These are phyloP conservation scores for Penicillium sp. DNA, from an alignment of 2,329 filamentous ascomycete genomes.

Conservation along the genomic window DNA sequence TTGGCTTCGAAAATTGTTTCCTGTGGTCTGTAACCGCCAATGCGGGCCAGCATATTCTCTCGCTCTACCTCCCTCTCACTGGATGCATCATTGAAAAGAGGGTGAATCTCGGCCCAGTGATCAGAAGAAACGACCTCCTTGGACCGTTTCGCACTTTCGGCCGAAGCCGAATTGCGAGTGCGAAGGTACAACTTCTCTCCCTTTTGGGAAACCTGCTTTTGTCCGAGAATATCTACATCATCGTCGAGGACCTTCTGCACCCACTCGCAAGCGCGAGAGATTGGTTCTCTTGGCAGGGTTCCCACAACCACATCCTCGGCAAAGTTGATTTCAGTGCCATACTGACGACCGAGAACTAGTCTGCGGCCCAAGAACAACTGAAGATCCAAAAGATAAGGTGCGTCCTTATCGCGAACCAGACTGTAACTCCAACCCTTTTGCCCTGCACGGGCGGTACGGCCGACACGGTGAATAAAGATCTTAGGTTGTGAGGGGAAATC, in stretches of 20 bases:
- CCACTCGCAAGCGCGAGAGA: constrained; percentile 79
- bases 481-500: constrained; percentile 97
- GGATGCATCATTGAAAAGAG: constrained; percentile 70
- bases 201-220: constrained; percentile 74
- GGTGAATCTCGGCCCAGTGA: constrained; percentile 72
- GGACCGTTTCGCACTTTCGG: constrained; percentile 83
- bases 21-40: constrained; percentile 82
- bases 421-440: constrained; percentile 94
- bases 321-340: constrained; percentile 63
- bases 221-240: constrained; percentile 67
- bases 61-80: constrained; percentile 67
- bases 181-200: constrained; percentile 91
- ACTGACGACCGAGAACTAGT: constrained; percentile 70
- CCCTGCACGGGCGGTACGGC: constrained; percentile 90
- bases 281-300: constrained; percentile 65
- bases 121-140: constrained; percentile 71
- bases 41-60: constrained; percentile 80
- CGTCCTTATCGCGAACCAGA: constrained; percentile 80
- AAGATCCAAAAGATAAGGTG: constrained; percentile 87
- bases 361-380: constrained; percentile 91
- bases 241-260: constrained; percentile 75
- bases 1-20: constrained; percentile 98
- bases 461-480: constrained; percentile 93
- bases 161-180: constrained; percentile 85
- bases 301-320: constrained; percentile 83